Base-by-base conservation (phyloP, 495 filamentous ascomycete species). In the Talaromyces stipitatus region DNA sequence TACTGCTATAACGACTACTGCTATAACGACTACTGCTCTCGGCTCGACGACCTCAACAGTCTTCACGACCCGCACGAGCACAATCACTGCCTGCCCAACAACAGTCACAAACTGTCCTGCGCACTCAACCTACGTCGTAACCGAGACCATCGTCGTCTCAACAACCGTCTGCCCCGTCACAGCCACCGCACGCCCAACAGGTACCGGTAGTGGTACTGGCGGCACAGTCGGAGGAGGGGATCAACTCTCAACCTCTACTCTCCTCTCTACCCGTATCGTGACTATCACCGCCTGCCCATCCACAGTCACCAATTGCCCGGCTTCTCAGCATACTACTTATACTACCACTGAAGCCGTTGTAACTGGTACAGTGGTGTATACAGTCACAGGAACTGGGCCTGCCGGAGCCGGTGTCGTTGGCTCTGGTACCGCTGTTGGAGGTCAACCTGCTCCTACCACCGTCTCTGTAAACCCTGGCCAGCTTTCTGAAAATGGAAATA, bases 41-140 rank as follows among this genome's bases (percentile, higher is more conserved):
- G 45, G 22, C 22, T 48, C 45, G 29, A 72, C 66, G 2, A 74
- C 70, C 20, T 73, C 70, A 3, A 72, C 70, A 11, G 54, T 74
- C 47, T 70, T 68, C 56, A 63, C 63, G 29, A 74, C 72, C 6
- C 59, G 62, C 12, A 61, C 60, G 36, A 43, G 56, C 60, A 74
- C 72, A 11, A 66, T 71, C 58, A 73, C 70, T 22, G 61, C 64
- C 43, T 72, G 71, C 60, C 60, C 60, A 4, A 51, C 66, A 2
- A 62, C 60, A 5, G 63, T 71, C 1, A 57, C 61, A 11, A 22
- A 69, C 60, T 70, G 68, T 33, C 68, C 66, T 5, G 61, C 57
- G 3, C 48, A 50, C 57, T 60, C 47, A 28, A 57, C 65, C 22
- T 57, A 60, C 43, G 55, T 59, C 22, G 62, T 62, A 14, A 68